Evolutionary conservation across 148 eudicot species (phyloP).

Genomic region (Vaccinium darrowii): DNA sequence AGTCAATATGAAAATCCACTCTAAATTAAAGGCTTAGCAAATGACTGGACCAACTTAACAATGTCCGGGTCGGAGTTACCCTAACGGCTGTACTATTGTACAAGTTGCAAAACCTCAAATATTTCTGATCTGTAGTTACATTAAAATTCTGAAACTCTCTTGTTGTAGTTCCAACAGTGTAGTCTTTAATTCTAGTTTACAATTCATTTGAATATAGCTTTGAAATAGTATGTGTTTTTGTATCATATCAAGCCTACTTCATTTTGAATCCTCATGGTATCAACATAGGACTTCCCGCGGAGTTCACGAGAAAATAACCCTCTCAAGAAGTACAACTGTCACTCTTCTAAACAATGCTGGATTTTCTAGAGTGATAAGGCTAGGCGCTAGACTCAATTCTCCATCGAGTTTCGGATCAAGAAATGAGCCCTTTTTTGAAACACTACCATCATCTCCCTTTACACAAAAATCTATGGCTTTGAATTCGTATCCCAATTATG

Average conservation of each 20-base stretch:
- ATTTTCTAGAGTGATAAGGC: background rate
- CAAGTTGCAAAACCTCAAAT: too few species aligned
- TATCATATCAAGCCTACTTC: background rate
- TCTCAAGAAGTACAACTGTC: slow-evolving; percentile 25
- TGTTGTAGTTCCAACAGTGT: background rate
- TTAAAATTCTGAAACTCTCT: background rate
- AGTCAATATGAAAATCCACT: too few species aligned
- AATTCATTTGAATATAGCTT: background rate
- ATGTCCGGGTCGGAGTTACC: too few species aligned
- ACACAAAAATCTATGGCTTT: too few species aligned
- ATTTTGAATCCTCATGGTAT: background rate
- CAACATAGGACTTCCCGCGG: slow-evolving; percentile 24
- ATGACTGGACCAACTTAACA: too few species aligned
- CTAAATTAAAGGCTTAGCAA: too few species aligned
- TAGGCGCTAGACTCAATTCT: too few species aligned
- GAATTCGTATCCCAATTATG: too few species aligned
- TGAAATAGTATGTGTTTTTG: background rate
- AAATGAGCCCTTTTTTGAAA: too few species aligned
- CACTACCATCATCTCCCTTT: too few species aligned
- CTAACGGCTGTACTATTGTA: too few species aligned
- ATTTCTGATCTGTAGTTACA: background rate
- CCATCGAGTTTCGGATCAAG: too few species aligned
- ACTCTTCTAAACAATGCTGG: slow-evolving; percentile 35
- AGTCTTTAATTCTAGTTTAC: background rate
- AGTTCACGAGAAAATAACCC: slow-evolving; percentile 36